Evolutionary conservation across 768 basidiomycete genomes (phyloP), one percentile per base, ranked within the genome.

Genomic region (Cyclocybe cylindracea): DNA sequence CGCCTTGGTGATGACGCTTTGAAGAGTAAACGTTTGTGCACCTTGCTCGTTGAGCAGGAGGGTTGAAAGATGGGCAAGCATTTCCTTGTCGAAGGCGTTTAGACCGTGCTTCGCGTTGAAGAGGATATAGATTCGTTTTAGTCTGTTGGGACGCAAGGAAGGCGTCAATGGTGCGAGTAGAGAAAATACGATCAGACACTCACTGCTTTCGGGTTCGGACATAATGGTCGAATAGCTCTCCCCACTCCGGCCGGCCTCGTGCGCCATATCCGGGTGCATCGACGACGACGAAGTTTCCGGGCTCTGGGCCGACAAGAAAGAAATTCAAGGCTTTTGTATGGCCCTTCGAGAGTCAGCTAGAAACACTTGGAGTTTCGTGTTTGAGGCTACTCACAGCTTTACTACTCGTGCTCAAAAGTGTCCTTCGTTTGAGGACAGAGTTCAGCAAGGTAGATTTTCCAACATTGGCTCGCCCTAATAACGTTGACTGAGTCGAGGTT

Each of bases 261-360:
- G 76, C 69, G 43, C 91, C 91, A 63, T 92, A 93, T 11, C 91
- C 90, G 2, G 91, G 91, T 10, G 89, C 79, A 60, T 93, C 91
- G 8, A 93, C 89, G 3, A 92, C 68, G 16, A 90, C 63, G 33
- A 89, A 71, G 36, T 80, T 76, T 32, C 83, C 82, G 19, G 79
- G 74, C 5, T 80, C 79, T 2, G 66, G 57, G 4, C 87, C 86
- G n/a, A 90, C 80, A 37, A 79, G 74, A 63, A 80, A 90, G 60
- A 90, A 91, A 56, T 90, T 87, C 44, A 92, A 69, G 8, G 82
- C 66, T 59, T 80, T 79, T 10, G 89, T 91, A n/a, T 80, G 77
- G 10, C 89, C 89, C 89, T 91, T 54, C 31, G 31, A 16, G 55
- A n/a, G 39, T 44, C 31, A 13, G 46, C 7, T 7, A 33, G 16